A percentile compares a stretch with the other conserved stretches of the same genome.
Conservation (phyloP, 495 filamentous ascomycete genomes). For the Staphylotrichum longicolle region DNA sequence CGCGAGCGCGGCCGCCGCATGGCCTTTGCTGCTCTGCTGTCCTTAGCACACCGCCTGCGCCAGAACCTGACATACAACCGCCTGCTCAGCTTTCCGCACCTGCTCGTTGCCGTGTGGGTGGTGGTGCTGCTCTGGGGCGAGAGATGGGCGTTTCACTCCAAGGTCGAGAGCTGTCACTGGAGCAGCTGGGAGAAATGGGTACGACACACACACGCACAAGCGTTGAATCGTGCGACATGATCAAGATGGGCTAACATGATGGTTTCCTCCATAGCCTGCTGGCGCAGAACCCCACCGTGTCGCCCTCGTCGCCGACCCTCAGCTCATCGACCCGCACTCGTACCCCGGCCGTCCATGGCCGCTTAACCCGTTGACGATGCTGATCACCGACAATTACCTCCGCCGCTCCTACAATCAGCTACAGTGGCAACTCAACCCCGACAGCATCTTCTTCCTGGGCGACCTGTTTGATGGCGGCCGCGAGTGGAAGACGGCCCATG, state of each 20-base stretch:
- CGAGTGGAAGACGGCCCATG: conserved; percentile 76
- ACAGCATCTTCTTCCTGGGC: conserved; percentile 85
- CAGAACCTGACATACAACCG: conserved; percentile 45
- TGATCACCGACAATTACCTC: conserved; percentile 86
- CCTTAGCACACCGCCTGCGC: conserved; percentile 32
- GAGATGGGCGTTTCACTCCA: conserved; percentile 66
- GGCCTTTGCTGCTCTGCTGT: conserved; percentile 28
- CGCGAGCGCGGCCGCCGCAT: conserved; percentile 39
- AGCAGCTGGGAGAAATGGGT: conserved; percentile 90
- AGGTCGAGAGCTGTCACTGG: conserved; percentile 75
- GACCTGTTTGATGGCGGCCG: conserved; percentile 96
- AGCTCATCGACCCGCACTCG: conserved; percentile 94
- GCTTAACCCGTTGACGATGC: conserved; percentile 70
- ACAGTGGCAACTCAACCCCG: conserved; percentile 67
- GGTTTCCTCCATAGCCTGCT: conserved; percentile 54
- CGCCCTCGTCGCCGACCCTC: conserved; percentile 91
- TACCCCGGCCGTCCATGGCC: conserved; percentile 94
- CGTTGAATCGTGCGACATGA: not conserved
- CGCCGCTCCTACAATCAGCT: conserved; percentile 72
- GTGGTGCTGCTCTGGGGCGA: conserved; percentile 84
- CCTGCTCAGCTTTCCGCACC: conserved; percentile 60
- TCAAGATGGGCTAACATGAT: not conserved
- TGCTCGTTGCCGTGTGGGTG: conserved; percentile 71
- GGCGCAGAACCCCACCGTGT: conserved; percentile 80
- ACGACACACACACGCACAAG: conserved; percentile 35